These are phyloP conservation scores for Plantago elongata DNA, from an alignment of 257 asterid genomes.

Conservation along the genomic window DNA sequence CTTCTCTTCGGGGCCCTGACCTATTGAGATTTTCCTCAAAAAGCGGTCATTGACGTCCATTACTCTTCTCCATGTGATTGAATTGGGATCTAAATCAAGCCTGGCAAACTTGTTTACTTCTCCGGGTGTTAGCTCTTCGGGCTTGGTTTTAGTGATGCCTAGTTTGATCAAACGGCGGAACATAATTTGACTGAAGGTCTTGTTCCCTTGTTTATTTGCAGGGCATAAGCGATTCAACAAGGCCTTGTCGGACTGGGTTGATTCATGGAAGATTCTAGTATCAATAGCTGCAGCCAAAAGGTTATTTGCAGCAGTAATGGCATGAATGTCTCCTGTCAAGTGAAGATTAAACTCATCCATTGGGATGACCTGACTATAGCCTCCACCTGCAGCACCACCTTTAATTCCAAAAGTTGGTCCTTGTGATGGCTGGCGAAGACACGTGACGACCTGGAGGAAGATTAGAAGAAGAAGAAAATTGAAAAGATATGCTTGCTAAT, in stretches of 20 bases:
- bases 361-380: conserved; percentile 98
- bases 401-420: conserved; percentile 97
- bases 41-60: conserved; percentile 96
- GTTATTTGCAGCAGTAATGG: conserved; percentile 95
- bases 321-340: conserved; percentile 95
- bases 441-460: conserved; percentile 66
- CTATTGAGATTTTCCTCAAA: conserved; percentile 79
- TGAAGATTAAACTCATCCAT: conserved; percentile 99
- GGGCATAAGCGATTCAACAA: conserved; percentile 91
- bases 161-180: conserved; percentile 73
- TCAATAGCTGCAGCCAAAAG: conserved; percentile 97
- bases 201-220: conserved; percentile 69
- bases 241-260: conserved; percentile 87
- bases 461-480: conserved; percentile 9
- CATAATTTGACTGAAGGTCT: conserved; percentile 72
- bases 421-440: conserved; percentile 93
- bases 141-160: conserved; percentile 71
- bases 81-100: conserved; percentile 82
- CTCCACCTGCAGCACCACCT: conserved; percentile 99
- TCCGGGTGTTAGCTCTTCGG: conserved; percentile 84
- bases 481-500: too few species aligned
- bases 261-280: conserved; percentile 84
- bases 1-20: conserved; percentile 98
- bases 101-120: conserved; percentile 81
- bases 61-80: conserved; percentile 96